phyloP scores from a whole-genome alignment of 148 eudicot species.

The Chenopodium suecicum region DNA sequence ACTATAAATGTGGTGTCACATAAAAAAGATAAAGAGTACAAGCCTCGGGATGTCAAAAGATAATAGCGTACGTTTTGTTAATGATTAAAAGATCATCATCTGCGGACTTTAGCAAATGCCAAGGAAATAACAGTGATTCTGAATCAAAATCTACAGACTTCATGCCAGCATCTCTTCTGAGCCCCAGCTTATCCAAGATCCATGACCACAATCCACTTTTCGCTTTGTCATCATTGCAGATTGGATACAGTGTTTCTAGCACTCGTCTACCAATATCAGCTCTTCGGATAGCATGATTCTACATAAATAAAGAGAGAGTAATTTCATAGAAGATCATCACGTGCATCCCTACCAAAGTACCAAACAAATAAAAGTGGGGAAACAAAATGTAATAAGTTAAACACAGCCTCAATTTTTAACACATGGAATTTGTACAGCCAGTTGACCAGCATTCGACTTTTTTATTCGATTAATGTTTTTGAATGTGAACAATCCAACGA shows the following conservation, averaged over 20 bases:
- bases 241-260: conserved; percentile 71
- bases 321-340: conserved; percentile 6
- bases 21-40: background rate
- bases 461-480: too few relatives aligned
- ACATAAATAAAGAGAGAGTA: conserved; percentile 26
- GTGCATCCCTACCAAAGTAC: background rate
- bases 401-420: background rate
- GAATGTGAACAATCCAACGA: background rate
- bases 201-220: conserved; percentile 57
- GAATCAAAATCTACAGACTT: conserved; percentile 48
- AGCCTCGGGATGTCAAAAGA: conserved; percentile 1
- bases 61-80: conserved; percentile 59
- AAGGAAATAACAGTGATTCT: conserved; percentile 64
- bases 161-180: conserved; percentile 25
- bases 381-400: background rate
- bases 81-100: conserved; percentile 47
- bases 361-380: too few relatives aligned
- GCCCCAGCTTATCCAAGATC: conserved; percentile 60
- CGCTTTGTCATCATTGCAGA: conserved; percentile 36
- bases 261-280: conserved; percentile 83
- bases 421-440: too few relatives aligned
- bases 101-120: conserved; percentile 72
- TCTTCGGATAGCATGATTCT: conserved; percentile 95
- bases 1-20: background rate
- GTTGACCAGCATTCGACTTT: too few relatives aligned